Evolutionary conservation across 768 basidiomycete genomes (phyloP).

Genomic region (Rhizopogon salebrosus): DNA sequence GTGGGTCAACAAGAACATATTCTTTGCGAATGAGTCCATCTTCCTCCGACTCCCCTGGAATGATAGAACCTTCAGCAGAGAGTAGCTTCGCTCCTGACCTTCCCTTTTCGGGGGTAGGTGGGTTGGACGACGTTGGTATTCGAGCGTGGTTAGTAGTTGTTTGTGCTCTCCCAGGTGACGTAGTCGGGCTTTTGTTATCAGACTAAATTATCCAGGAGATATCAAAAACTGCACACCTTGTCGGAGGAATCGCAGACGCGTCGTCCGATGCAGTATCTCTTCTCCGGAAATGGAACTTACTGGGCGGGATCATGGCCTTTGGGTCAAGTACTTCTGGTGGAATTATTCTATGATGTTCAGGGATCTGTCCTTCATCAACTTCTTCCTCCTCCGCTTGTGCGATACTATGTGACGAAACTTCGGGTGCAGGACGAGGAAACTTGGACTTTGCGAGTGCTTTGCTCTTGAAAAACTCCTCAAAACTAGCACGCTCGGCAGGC

Average conservation of each 20-base stretch:
- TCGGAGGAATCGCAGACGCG: slow-evolving; percentile 5
- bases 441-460: slow-evolving; percentile 72
- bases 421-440: slow-evolving; percentile 51
- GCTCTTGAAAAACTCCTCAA: slow-evolving; percentile 89
- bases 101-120: slow-evolving; percentile 8
- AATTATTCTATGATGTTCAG: slow-evolving; percentile 69
- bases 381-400: slow-evolving; percentile 20
- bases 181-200: slow-evolving; percentile 8
- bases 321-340: slow-evolving; percentile 80
- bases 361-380: slow-evolving; percentile 39
- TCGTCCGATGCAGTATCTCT: slow-evolving; percentile 19
- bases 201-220: neutral
- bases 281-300: slow-evolving; percentile 69
- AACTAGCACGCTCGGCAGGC: slow-evolving; percentile 80
- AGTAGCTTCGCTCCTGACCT: slow-evolving; percentile 20
- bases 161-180: slow-evolving; percentile 14
- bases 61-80: slow-evolving; percentile 58
- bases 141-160: slow-evolving; percentile 3
- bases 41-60: slow-evolving; percentile 82
- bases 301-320: slow-evolving; percentile 76
- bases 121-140: slow-evolving; percentile 11
- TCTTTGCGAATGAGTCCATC: slow-evolving; percentile 77
- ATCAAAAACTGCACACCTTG: slow-evolving; percentile 13
- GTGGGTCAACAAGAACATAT: slow-evolving; percentile 89
- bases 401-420: slow-evolving; percentile 10